phyloP scores from a whole-genome alignment of 768 basidiomycete species.

The Boletus patriciae region DNA sequence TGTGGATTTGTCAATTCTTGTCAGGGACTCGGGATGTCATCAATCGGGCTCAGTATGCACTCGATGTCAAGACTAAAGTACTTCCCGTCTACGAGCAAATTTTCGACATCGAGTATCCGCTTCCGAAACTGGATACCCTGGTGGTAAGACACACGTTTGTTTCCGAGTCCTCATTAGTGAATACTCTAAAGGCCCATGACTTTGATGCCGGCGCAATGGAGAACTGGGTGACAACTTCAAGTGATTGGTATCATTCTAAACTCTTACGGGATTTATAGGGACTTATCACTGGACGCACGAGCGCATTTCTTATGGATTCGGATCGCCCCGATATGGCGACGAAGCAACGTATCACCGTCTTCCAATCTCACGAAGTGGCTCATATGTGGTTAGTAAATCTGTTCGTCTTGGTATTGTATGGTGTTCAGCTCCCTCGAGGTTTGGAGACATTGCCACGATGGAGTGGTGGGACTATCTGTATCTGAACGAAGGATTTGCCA shows the following conservation, averaged over 20 bases:
- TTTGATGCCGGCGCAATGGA: slow-evolving; percentile 95
- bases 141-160: slow-evolving; percentile 48
- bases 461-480: slow-evolving; percentile 89
- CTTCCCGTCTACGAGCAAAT: slow-evolving; percentile 90
- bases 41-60: slow-evolving; percentile 79
- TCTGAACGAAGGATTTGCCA: slow-evolving; percentile 88
- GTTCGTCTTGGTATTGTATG: not conserved
- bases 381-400: slow-evolving; percentile 64
- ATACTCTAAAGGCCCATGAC: slow-evolving; percentile 59
- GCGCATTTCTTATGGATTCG: slow-evolving; percentile 77
- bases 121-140: slow-evolving; percentile 93
- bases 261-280: slow-evolving; percentile 44
- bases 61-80: slow-evolving; percentile 81
- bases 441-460: slow-evolving; percentile 93
- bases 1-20: slow-evolving; percentile 3
- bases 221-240: slow-evolving; percentile 59
- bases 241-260: not conserved
- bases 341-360: slow-evolving; percentile 75
- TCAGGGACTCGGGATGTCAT: slow-evolving; percentile 80
- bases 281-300: slow-evolving; percentile 86
- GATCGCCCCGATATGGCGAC: slow-evolving; percentile 66
- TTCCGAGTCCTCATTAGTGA: not conserved
- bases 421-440: slow-evolving; percentile 46
- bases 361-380: slow-evolving; percentile 85
- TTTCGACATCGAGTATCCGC: slow-evolving; percentile 89